Conservation (phyloP, 2,329 filamentous ascomycete genomes). For the Claviceps paspali region DNA sequence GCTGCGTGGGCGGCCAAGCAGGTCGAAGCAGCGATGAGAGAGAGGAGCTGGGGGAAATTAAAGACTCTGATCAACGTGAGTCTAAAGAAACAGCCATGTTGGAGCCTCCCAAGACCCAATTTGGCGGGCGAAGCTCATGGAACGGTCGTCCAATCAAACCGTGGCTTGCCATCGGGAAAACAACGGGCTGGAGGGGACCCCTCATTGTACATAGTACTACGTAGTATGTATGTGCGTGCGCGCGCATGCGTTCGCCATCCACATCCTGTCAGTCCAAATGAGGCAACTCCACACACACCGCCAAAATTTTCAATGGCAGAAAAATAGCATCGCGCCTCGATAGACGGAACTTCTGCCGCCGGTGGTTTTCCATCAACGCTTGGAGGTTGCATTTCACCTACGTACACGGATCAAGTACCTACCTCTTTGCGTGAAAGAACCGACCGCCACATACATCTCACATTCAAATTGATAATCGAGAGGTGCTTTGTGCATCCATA, state of each 20-base stretch:
- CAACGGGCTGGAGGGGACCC: constrained; percentile 5
- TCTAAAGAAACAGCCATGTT: neutral
- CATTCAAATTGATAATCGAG: too few relatives aligned
- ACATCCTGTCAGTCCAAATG: neutral
- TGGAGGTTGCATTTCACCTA: neutral
- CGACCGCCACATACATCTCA: too few relatives aligned
- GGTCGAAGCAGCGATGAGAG: constrained; percentile 7
- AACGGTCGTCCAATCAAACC: constrained; percentile 25
- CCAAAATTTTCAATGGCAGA: constrained; percentile 14
- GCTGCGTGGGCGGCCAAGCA: neutral
- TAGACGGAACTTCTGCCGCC: neutral
- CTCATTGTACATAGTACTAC: too few relatives aligned
- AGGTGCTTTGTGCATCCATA: too few relatives aligned
- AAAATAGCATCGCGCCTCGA: constrained; percentile 6
- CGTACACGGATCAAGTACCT: too few relatives aligned
- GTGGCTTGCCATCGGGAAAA: constrained; percentile 11
- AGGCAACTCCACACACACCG: constrained; percentile 9
- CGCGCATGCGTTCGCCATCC: too few relatives aligned
- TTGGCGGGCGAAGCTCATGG: constrained; percentile 1
- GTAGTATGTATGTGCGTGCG: neutral
- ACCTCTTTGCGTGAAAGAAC: too few relatives aligned
- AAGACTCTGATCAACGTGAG: constrained; percentile 2
- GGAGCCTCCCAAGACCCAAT: neutral
- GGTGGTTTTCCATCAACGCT: neutral
- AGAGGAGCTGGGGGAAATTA: constrained; percentile 7